Evolutionary conservation across 495 filamentous ascomycete genomes (phyloP).

Genomic region (Tuber magnatum): DNA sequence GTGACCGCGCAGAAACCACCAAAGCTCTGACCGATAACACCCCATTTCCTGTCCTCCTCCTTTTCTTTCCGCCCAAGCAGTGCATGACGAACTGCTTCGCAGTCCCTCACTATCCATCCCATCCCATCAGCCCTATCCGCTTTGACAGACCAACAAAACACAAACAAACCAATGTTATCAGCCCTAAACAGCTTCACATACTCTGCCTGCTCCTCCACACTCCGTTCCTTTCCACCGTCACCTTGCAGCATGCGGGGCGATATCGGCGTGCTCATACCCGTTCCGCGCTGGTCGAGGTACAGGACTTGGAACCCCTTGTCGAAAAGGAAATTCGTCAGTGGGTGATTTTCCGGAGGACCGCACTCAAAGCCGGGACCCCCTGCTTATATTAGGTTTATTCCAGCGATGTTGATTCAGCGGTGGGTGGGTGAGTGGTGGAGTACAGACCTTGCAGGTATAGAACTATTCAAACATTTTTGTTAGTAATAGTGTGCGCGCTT

Average conservation of each 20-base stretch:
- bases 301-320: slow-evolving; percentile 78
- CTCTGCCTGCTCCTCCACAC: slow-evolving; percentile 56
- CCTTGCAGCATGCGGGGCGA: slow-evolving; percentile 60
- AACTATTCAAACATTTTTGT: neutral
- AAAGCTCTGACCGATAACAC: slow-evolving; percentile 77
- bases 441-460: neutral
- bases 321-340: slow-evolving; percentile 60
- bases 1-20: slow-evolving; percentile 77
- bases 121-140: slow-evolving; percentile 7
- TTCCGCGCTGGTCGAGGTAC: slow-evolving; percentile 81
- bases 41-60: slow-evolving; percentile 68
- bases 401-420: neutral
- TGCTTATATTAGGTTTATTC: slow-evolving; percentile 3
- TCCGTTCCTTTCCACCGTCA: slow-evolving; percentile 23
- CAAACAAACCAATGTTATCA: slow-evolving; percentile 57
- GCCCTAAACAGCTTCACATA: slow-evolving; percentile 84
- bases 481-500: neutral
- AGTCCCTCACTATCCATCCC: slow-evolving; percentile 58
- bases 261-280: slow-evolving; percentile 72
- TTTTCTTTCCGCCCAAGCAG: slow-evolving; percentile 59
- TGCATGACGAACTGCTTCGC: slow-evolving; percentile 70
- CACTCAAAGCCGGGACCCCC: slow-evolving; percentile 76
- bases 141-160: neutral
- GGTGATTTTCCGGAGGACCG: slow-evolving; percentile 60
- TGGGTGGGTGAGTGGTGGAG: neutral